Conservation (phyloP, 2,329 filamentous ascomycete species). For the Ascochyta clinopodiicola region DNA sequence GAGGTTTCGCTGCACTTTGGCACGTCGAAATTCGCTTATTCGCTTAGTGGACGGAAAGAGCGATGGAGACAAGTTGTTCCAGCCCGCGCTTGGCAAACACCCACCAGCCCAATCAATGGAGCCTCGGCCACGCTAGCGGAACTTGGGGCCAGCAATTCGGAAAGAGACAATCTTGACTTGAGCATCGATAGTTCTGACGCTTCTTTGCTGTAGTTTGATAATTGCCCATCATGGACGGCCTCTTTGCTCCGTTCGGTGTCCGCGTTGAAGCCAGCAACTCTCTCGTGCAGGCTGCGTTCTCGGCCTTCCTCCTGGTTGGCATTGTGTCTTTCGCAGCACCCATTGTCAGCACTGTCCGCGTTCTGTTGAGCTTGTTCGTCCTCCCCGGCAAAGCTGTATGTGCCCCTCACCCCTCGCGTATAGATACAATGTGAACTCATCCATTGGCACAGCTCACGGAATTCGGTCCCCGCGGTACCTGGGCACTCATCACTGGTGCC, state of each 20-base stretch:
- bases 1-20: constrained; percentile 20
- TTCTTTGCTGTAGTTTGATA: background rate
- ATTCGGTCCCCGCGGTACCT: constrained; percentile 90
- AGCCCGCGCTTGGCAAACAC: background rate
- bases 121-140: constrained; percentile 15
- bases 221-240: constrained; percentile 11
- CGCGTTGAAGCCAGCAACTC: constrained; percentile 42
- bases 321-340: constrained; percentile 40
- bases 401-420: constrained; percentile 4
- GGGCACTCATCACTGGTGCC: constrained; percentile 93
- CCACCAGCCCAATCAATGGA: constrained; percentile 1
- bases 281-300: constrained; percentile 35
- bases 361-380: constrained; percentile 58
- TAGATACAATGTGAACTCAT: background rate
- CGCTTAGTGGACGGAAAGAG: constrained; percentile 9
- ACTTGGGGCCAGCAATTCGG: constrained; percentile 13
- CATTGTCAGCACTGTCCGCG: constrained; percentile 55
- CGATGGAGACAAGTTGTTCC: background rate
- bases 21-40: constrained; percentile 24
- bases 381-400: constrained; percentile 57
- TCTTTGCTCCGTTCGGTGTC: constrained; percentile 34
- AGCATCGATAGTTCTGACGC: constrained; percentile 1
- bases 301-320: constrained; percentile 39
- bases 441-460: constrained; percentile 69
- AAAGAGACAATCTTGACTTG: background rate